phyloP scores from a whole-genome alignment of 225 moss, liverwort and hornwort species.

The Rhytidiadelphus loreus region DNA sequence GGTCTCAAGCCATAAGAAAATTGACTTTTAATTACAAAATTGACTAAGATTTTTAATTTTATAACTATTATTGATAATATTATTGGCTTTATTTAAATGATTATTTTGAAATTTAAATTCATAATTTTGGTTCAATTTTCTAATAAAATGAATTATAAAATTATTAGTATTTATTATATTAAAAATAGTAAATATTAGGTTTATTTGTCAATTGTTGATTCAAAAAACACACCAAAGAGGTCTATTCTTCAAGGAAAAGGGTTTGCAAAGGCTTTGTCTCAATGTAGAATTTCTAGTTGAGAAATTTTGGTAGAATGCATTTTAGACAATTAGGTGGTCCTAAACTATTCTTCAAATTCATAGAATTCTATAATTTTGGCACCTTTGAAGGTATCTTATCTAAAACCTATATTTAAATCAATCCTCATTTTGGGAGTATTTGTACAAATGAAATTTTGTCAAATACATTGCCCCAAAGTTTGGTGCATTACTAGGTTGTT shows the following conservation, averaged over 20 bases:
- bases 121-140: background rate
- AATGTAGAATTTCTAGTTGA: too few relatives aligned
- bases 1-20: background rate
- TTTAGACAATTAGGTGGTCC: too few relatives aligned
- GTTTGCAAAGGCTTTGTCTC: too few relatives aligned
- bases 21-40: too few relatives aligned
- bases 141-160: background rate
- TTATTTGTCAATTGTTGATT: background rate
- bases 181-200: background rate
- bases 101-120: background rate
- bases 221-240: background rate
- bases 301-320: background rate
- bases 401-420: too few relatives aligned
- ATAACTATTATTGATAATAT: background rate
- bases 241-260: background rate
- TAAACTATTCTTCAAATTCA: too few relatives aligned
- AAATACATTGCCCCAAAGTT: too few relatives aligned
- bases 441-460: too few relatives aligned
- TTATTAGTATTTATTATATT: background rate
- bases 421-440: too few relatives aligned
- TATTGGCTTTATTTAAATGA: background rate
- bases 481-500: too few relatives aligned
- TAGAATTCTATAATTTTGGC: too few relatives aligned
- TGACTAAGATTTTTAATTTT: background rate
- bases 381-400: too few relatives aligned